Evolutionary conservation across 331 rosid genomes (phyloP), one percentile per base, ranked within the genome.

Genomic region (Cydonia oblonga): DNA sequence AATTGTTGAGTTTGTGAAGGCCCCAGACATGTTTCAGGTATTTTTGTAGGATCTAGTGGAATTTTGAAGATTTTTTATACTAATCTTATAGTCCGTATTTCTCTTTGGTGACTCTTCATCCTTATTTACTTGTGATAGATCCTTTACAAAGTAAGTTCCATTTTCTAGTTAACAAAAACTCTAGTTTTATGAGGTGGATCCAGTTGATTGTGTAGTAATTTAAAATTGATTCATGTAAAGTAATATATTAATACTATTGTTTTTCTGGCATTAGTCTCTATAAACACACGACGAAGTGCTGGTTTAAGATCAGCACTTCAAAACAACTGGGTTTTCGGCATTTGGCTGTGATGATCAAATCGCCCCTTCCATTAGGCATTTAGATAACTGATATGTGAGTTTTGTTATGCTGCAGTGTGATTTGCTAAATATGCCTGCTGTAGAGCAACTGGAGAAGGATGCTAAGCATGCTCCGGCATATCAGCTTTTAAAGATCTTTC

Each of bases 401-500:
- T 35, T 73, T 80, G 49, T 78, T 57, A 32, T 44, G 16, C 68
- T 86, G 86, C 86, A 95, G 99, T 91, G 99, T 78, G 97, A 88
- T 80, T 83, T 95, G 83, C 81, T 95, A 58, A 88, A 87, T 70
- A 70, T 87, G 91, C 96, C 89, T 72, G 96, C 99, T 66, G 87
- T 95, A 58, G 86, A 61, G 70, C 97, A 91, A 75, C 78, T 95
- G 86, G 99, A 95, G 90, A 91, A 88, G 61, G 99, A 95, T 88
- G 86, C 87, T 56, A 85, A 87, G 73, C 87, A 85, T 81, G 91
- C 92, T 22, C 58, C 69, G 74, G 83, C 84, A 18, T 88, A 88
- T 86, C 89, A 91, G 83, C 96, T 95, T 74, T 89, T 95, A 72
- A 85, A 82, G 76, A 87, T 95, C 59, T 95, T 85, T 78, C 83